Evolutionary conservation across 106 monocot species (phyloP), one percentile per base, ranked within the genome.

Genomic region (Vanilla planifolia): DNA sequence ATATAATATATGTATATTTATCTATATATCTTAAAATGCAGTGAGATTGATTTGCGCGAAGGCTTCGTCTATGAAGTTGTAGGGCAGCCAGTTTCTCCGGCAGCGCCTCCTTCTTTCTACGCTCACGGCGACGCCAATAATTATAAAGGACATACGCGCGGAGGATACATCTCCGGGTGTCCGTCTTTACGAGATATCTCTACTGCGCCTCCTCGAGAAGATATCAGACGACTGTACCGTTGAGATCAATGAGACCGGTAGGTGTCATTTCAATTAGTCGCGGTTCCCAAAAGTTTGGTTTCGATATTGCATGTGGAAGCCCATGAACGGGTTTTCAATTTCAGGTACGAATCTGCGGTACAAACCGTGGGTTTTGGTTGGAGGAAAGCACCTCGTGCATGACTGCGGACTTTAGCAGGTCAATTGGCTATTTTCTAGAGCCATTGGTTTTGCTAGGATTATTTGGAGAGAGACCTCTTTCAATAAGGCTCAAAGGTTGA

Each of bases 351-450:
- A 90, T 41, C 21, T 95, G 68, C 78, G 78, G 60, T 95, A 90
- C 70, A 86, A 81, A 74, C 95, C 95, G 5, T 89, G 95, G 15
- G 84, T 90, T 48, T 41, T 95, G 64, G 71, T 84, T 13, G 95
- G 95, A 5, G 95, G 95, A 19, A 95, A 76, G 65, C 61, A 77
- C 51, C 36, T 78, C 27, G 76, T 79, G 28, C 95, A 95, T 58
- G 95, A 95, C 51, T 95, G 95, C 26, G 90, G 90, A 9, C 65
- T 90, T 90, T 29, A 74, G 69, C 60, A 71, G 90, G 2, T 72
- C 78, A 5, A 87, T 95, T 51, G 89, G 90, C 1, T 90, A 84
- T 69, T 95, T 90, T 64, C 61, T 95, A 6, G 90, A 95, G 79
- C 95, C 95, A 4, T 64, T 95, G 53, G 74, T 95, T 19, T 41